Evolutionary conservation across 2,329 filamentous ascomycete genomes (phyloP).

Genomic region (Epichloe hybrida): DNA sequence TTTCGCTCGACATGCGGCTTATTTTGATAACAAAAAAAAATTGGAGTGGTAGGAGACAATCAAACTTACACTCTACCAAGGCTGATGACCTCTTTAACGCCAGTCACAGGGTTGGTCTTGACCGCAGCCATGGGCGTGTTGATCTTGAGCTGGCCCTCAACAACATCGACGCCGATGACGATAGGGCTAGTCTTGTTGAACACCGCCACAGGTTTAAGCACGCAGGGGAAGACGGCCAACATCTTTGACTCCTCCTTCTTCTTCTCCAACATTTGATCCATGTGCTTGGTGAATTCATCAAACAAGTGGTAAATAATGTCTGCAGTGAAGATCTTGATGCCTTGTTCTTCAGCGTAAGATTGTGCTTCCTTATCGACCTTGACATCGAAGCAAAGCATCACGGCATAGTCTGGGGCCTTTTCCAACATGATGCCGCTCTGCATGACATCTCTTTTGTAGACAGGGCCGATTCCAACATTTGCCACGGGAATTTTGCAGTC

Average conservation of each 20-base stretch:
- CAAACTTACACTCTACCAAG: constrained; percentile 82
- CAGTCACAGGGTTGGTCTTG: constrained; percentile 66
- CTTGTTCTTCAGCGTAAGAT: constrained; percentile 80
- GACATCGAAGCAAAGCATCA: constrained; percentile 99
- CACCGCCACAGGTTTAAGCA: constrained; percentile 76
- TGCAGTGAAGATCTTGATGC: constrained; percentile 94
- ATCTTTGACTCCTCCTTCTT: constrained; percentile 96
- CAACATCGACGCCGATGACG: constrained; percentile 85
- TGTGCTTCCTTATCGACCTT: constrained; percentile 96
- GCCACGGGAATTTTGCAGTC: constrained; percentile 93
- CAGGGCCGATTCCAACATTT: constrained; percentile 92
- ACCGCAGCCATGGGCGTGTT: constrained; percentile 85
- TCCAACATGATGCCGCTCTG: constrained; percentile 92
- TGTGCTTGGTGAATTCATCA: constrained; percentile 91
- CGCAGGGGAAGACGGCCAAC: constrained; percentile 91
- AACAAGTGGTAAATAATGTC: constrained; percentile 99
- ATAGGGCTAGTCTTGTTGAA: constrained; percentile 99
- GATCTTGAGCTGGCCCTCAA: constrained; percentile 75
- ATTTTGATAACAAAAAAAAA: not conserved
- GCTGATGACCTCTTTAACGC: constrained; percentile 68
- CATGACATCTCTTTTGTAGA: constrained; percentile 97
- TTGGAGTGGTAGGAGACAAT: not conserved
- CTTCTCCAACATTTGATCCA: constrained; percentile 73
- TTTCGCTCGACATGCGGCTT: not conserved
- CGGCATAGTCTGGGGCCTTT: constrained; percentile 87